Evolutionary conservation across 257 asterid species (phyloP).

Genomic region (Leptodermis oblonga): DNA sequence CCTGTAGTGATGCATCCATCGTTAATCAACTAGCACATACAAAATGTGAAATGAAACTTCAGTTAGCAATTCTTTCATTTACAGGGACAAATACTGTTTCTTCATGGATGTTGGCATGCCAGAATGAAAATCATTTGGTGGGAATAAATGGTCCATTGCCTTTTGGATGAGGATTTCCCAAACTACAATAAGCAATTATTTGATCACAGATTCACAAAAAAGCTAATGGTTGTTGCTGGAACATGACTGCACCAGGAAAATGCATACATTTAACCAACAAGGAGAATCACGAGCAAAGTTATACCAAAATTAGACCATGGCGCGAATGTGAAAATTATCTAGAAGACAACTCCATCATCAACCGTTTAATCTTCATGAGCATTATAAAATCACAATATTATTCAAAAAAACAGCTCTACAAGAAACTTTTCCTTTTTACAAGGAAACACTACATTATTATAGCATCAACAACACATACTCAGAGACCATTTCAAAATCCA

Average conservation of each 20-base stretch:
- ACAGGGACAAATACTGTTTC: background rate
- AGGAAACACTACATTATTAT: background rate
- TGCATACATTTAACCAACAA: background rate
- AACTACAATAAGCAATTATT: background rate
- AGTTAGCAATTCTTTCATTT: background rate
- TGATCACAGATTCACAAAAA: background rate
- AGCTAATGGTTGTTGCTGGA: background rate
- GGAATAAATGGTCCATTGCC: background rate
- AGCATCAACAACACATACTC: background rate
- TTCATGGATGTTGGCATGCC: background rate
- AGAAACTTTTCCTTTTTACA: background rate
- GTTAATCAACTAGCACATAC: conserved; percentile 10
- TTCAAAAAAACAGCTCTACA: background rate
- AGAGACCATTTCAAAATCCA: background rate
- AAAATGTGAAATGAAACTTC: background rate
- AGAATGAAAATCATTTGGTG: background rate
- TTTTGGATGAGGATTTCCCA: background rate
- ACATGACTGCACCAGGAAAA: background rate
- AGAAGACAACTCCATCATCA: background rate
- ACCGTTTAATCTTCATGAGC: background rate
- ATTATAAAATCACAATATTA: background rate
- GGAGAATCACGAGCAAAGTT: background rate
- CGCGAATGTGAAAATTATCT: background rate
- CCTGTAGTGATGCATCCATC: conserved; percentile 43
- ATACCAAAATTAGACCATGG: background rate